Base-by-base conservation (phyloP, 1,139 yeast genomes). In the Magnusiomyces tetraspermus region DNA sequence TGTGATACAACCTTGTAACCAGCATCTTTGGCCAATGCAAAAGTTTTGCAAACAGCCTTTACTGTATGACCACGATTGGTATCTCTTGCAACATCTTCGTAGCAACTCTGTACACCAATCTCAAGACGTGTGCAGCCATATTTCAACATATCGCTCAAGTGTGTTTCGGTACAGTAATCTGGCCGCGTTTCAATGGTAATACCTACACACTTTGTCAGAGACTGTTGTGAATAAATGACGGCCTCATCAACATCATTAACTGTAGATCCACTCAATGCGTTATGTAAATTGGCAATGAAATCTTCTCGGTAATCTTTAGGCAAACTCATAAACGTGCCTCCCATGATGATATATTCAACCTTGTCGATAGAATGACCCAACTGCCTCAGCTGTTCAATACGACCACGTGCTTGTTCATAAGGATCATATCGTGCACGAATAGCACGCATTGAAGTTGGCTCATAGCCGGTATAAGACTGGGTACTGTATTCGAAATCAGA, bases 51-150 rank as follows among this genome's bases (percentile, higher is more conserved):
- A 1, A 92, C 99, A 1, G 98, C 82, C 67, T 84, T 85, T 41
- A 92, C 98, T 0, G 99, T 92, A 66, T 92, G 99, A 1, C 99
- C 99, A 71, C 99, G 81, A 67, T 92, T 92, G 3, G 98, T 90
- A 69, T 92, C 99, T 66, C 99, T 77, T 6, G 98, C 98, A 44
- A 92, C 99, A 69, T 92, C 99, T 69, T 92, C 99, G 65, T 90
- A 92, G 17, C 92, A 94, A 3, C 95, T 84, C 70, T 92, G 99
- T 21, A 92, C 99, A 57, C 99, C 99, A 57, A 92, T 86, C 67
- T 92, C 99, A 62, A 92, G 76, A 61, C 99, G 79, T 1, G 99
- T 92, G 70, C 99, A 92, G 3, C 99, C 99, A 66, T 92, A 92
- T 59, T 83, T 80, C 63, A 92, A 76, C 97, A 92, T 92, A 67